Conservation (phyloP, 805 yeast species). For the Barnettozyma pratensis region DNA sequence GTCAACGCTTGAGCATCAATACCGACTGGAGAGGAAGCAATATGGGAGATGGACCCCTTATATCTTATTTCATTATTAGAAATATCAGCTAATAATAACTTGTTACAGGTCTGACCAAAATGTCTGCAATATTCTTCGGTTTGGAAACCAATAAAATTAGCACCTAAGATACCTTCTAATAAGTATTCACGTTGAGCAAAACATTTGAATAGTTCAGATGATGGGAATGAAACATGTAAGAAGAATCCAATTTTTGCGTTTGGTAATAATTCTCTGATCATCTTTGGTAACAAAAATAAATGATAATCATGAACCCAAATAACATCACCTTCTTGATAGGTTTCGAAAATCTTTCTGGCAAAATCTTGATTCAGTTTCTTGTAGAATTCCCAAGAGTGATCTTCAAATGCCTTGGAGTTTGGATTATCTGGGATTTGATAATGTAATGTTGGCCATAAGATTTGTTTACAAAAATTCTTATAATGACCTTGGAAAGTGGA, state of each 20-base stretch:
- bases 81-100: conserved; percentile 81
- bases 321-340: conserved; percentile 68
- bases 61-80: conserved; percentile 55
- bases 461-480: conserved; percentile 86
- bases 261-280: conserved; percentile 75
- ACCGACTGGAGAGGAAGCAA: conserved; percentile 69
- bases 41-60: conserved; percentile 51
- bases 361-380: conserved; percentile 66
- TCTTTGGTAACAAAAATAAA: conserved; percentile 74
- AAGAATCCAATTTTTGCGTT: conserved; percentile 87
- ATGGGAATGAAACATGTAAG: conserved; percentile 91
- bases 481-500: conserved; percentile 85
- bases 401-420: conserved; percentile 90
- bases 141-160: conserved; percentile 85
- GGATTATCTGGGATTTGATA: conserved; percentile 96
- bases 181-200: conserved; percentile 80
- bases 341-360: conserved; percentile 68
- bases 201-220: conserved; percentile 91
- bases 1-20: conserved; percentile 61
- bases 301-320: conserved; percentile 97
- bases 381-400: conserved; percentile 89
- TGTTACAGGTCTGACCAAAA: conserved; percentile 83
- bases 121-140: conserved; percentile 92
- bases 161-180: conserved; percentile 80
- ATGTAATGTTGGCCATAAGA: conserved; percentile 91